Base-by-base conservation (phyloP, 495 filamentous ascomycete genomes). In the Neurospora sp. region DNA sequence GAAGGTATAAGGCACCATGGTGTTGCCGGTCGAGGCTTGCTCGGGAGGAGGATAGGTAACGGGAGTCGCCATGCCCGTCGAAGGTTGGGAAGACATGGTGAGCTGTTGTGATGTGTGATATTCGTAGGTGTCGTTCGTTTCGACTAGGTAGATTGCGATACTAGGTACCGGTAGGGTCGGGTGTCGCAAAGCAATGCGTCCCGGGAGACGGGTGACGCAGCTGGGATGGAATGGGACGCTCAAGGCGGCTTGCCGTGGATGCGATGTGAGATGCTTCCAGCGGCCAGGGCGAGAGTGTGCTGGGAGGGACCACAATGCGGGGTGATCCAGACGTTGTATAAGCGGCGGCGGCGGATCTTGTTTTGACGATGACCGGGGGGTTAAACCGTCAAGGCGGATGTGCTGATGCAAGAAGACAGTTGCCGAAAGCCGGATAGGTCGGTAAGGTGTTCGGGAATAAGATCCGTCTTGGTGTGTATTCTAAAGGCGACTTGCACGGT, bases 1-100 rank as follows among this genome's bases (percentile, higher is more conserved):
- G 77, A 97, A 96, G 70, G 78, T 83, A 82, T 97, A 97, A 72
- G 76, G 89, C 83, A 72, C 76, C 71, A 83, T 77, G 5, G 79
- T 82, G 75, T 77, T 78, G 27, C 61, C 44, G 41, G 16, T 40
- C 27, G 8, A 59, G 59, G 71, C 42, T 65, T 22, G 72, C 65
- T 41, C 70, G 16, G 70, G 53, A 31, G 14, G 65, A 27, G 70
- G 53, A 35, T 65, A 65, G 53, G 14, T 65, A 4, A 65, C 31
- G 27, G 53, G 53, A 14, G 53, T 65, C 53, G 53, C 53, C 53
- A 65, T 65, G 53, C 27, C 53, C 53, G 53, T 65, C 27, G 53
- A 18, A 35, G 53, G 12, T 65, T 65, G 53, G 53, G 53, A 65
- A 65, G 53, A 65, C 53, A 65, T 65, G 27, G 53, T 65, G 14